A percentile compares a stretch with the other conserved stretches of the same genome.
phyloP scores from a whole-genome alignment of 495 filamentous ascomycete genomes.

The Melanomma pulvis-pyrius region DNA sequence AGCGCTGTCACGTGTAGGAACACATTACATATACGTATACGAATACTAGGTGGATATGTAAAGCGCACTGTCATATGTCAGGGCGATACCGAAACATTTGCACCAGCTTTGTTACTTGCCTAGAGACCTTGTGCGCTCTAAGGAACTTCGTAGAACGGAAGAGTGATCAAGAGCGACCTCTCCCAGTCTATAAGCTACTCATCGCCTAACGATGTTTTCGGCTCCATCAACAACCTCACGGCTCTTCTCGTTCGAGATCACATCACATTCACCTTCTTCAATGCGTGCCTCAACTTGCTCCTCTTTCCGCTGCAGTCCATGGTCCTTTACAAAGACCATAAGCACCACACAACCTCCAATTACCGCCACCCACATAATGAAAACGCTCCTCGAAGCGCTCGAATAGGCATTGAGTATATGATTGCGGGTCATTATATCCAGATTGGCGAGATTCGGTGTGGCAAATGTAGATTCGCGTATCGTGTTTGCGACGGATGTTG shows the following conservation, averaged over 20 bases:
- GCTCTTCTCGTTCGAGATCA: background rate
- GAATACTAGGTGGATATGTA: background rate
- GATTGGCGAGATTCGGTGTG: background rate
- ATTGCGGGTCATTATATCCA: background rate
- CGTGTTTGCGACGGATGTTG: background rate
- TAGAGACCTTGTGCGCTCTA: too few species aligned
- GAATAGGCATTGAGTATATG: slow-evolving; percentile 1
- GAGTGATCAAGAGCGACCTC: background rate
- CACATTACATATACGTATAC: background rate
- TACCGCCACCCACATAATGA: slow-evolving; percentile 1
- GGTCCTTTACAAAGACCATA: slow-evolving; percentile 7
- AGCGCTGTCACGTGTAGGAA: background rate
- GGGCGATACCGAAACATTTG: background rate
- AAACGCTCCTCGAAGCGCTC: background rate
- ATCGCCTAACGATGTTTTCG: background rate
- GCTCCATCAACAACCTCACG: background rate
- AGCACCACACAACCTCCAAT: background rate
- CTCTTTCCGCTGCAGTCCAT: background rate
- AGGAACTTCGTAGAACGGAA: too few species aligned
- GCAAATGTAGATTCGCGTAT: slow-evolving; percentile 5
- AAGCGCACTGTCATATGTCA: background rate
- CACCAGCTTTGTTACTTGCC: background rate
- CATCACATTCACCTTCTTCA: background rate
- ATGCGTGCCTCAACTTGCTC: background rate
- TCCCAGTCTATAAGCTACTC: background rate